A percentile compares a stretch with the other conserved stretches of the same genome.
These are phyloP conservation scores for Herpotrichia juniperi DNA, from an alignment of 2,329 filamentous ascomycete species.

Conservation along the genomic window DNA sequence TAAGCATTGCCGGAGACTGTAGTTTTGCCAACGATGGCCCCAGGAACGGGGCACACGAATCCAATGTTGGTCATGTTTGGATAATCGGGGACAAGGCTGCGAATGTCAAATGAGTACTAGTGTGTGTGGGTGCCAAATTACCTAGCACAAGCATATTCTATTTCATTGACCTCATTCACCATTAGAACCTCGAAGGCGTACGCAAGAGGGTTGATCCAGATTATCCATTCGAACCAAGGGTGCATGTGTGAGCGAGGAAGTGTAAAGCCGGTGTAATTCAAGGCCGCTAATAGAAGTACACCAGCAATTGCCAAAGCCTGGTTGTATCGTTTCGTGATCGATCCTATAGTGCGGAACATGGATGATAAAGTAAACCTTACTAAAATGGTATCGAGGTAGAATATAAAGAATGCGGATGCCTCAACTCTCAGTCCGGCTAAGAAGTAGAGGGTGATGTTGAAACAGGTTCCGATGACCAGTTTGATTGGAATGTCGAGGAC, in stretches of 20 bases:
- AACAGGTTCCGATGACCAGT: slow-evolving; percentile 69
- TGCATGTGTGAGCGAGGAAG: slow-evolving; percentile 67
- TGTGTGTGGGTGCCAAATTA: no score
- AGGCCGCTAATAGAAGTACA: neutral
- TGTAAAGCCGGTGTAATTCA: slow-evolving; percentile 56
- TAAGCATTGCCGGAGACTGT: no score
- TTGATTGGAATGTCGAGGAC: slow-evolving; percentile 82
- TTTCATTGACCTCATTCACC: slow-evolving; percentile 68
- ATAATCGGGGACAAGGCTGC: no score
- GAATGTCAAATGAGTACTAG: no score
- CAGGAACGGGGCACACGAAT: slow-evolving; percentile 50
- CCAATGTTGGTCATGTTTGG: no score
- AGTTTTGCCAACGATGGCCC: slow-evolving; percentile 31
- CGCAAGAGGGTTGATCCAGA: slow-evolving; percentile 74
- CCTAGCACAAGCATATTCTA: no score
- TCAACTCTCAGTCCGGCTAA: slow-evolving; percentile 77
- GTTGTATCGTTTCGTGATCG: slow-evolving; percentile 68
- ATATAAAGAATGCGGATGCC: slow-evolving; percentile 80
- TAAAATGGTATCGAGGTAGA: slow-evolving; percentile 64
- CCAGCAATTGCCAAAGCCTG: slow-evolving; percentile 41
- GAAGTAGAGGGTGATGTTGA: slow-evolving; percentile 83
- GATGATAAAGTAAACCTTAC: slow-evolving; percentile 77
- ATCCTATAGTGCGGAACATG: slow-evolving; percentile 79
- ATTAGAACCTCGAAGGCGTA: slow-evolving; percentile 82
- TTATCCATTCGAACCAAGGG: slow-evolving; percentile 53